A percentile compares a stretch with the other conserved stretches of the same genome.
Evolutionary conservation across 108 stramenopile genomes (phyloP).

Genomic region (Nitzschia sp.): DNA sequence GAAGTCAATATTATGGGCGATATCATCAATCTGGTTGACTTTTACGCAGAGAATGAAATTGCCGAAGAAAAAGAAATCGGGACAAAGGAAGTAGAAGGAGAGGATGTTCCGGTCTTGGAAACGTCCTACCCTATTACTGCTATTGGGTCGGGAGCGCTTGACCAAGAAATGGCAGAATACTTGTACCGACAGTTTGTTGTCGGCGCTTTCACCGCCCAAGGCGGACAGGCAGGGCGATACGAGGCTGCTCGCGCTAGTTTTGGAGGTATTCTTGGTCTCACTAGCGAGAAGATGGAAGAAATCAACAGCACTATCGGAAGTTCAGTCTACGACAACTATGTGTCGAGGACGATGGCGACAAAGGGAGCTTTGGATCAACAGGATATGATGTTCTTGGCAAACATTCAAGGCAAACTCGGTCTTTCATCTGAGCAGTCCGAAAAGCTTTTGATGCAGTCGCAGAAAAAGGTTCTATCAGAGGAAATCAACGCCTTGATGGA

Average conservation of each 20-base stretch:
- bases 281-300: conserved; percentile 70
- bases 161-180: conserved; percentile 71
- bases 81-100: conserved; percentile 67
- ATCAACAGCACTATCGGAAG: conserved; percentile 76
- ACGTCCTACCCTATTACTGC: conserved; percentile 84
- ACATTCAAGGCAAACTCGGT: conserved; percentile 83
- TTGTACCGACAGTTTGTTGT: conserved; percentile 88
- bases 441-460: conserved; percentile 66
- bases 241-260: conserved; percentile 68
- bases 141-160: conserved; percentile 55
- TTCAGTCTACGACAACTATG: conserved; percentile 88
- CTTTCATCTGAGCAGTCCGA: conserved; percentile 77
- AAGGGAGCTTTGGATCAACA: conserved; percentile 90
- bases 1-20: conserved; percentile 88
- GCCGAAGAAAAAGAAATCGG: conserved; percentile 66
- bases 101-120: conserved; percentile 71
- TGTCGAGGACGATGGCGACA: conserved; percentile 68
- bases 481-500: conserved; percentile 68
- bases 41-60: conserved; percentile 84
- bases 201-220: conserved; percentile 76
- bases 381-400: conserved; percentile 93
- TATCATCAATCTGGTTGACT: conserved; percentile 86
- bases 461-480: conserved; percentile 85
- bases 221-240: conserved; percentile 69
- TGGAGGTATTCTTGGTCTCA: conserved; percentile 85